Evolutionary conservation across 139 green algal genomes (phyloP).

Genomic region (Chlamydomonas sphaeroides): DNA sequence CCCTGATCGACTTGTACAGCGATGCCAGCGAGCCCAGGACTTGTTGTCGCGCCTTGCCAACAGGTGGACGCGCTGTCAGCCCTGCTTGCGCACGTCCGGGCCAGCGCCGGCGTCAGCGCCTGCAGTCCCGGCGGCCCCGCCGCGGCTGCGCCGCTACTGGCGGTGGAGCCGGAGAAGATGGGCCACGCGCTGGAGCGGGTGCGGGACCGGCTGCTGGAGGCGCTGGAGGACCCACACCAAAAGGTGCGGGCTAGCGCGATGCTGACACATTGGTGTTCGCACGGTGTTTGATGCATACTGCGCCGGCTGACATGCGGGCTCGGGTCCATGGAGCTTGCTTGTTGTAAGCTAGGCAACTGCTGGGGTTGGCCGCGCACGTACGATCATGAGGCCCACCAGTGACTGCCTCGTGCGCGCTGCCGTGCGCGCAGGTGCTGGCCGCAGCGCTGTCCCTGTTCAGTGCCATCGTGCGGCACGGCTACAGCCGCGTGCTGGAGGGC

Average conservation of each 20-base stretch:
- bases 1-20: no score
- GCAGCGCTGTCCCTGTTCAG: conserved; percentile 49
- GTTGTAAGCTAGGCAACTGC: no score
- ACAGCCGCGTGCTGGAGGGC: conserved; percentile 49
- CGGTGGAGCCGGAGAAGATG: conserved; percentile 21
- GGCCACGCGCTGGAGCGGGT: conserved; percentile 42
- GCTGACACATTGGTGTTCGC: no score
- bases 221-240: conserved; percentile 60
- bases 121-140: neutral
- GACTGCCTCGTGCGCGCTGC: no score
- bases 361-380: no score
- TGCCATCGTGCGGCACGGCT: neutral
- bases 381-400: no score
- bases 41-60: no score
- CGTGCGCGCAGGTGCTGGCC: conserved; percentile 43
- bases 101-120: neutral
- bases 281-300: no score
- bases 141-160: neutral
- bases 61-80: conserved; percentile 3
- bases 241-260: conserved; percentile 69
- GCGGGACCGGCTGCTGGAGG: conserved; percentile 59
- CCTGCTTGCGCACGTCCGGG: conserved; percentile 17
- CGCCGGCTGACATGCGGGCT: no score
- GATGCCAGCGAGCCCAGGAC: no score
- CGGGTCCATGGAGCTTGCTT: no score